These are phyloP conservation scores for Adansonia madagascariensis DNA, from an alignment of 441 rosid genomes.

Conservation along the genomic window DNA sequence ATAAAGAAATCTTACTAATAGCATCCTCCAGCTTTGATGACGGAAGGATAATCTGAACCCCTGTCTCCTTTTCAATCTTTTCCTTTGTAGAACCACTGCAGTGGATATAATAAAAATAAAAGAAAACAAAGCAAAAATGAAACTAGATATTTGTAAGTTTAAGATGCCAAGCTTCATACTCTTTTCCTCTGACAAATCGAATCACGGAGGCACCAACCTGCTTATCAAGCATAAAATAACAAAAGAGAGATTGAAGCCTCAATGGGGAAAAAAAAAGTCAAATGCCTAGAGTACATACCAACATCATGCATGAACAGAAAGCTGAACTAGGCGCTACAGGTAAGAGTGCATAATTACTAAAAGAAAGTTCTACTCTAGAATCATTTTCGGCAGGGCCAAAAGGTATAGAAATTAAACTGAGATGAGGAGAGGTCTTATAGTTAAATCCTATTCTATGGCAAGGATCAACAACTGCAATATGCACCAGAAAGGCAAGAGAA, in stretches of 20 bases:
- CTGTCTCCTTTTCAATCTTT: constrained; percentile 74
- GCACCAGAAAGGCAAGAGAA: background rate
- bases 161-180: constrained; percentile 50
- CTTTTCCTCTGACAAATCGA: constrained; percentile 71
- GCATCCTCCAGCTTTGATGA: constrained; percentile 66
- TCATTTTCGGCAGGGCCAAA: background rate
- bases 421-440: background rate
- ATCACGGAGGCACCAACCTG: constrained; percentile 85
- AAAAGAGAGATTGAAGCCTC: constrained; percentile 6
- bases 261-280: background rate
- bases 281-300: constrained; percentile 1
- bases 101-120: constrained; percentile 31
- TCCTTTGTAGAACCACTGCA: constrained; percentile 66
- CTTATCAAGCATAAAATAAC: constrained; percentile 31
- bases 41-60: constrained; percentile 72
- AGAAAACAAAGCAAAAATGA: constrained; percentile 21
- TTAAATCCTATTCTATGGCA: background rate
- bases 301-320: constrained; percentile 4
- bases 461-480: background rate
- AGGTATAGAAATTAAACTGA: background rate
- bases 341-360: background rate
- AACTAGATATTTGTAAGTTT: constrained; percentile 26
- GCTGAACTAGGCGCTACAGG: background rate
- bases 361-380: background rate
- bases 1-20: constrained; percentile 50